These are phyloP conservation scores for Lactuca saligna DNA, from an alignment of 129 eudicot genomes.

Conservation along the genomic window DNA sequence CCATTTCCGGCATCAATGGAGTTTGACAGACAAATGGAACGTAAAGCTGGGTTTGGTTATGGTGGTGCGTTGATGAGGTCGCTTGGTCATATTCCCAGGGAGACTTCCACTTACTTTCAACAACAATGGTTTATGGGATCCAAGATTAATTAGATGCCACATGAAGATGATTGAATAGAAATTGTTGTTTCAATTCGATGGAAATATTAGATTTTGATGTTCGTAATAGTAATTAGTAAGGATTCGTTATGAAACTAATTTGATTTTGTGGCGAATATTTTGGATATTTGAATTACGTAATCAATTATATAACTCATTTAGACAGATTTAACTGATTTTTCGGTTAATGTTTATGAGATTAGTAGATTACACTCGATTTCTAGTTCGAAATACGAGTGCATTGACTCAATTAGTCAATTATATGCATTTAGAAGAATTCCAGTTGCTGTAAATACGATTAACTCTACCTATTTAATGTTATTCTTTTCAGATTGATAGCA, in stretches of 20 bases:
- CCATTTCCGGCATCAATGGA: background rate
- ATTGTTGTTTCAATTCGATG: too few species aligned
- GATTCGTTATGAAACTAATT: background rate
- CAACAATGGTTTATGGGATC: background rate
- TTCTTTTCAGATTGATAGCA: too few species aligned
- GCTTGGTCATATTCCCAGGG: background rate
- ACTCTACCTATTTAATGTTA: too few species aligned
- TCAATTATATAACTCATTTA: background rate
- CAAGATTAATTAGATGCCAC: too few species aligned
- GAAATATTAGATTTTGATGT: too few species aligned
- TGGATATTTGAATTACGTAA: background rate
- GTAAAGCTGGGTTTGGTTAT: background rate
- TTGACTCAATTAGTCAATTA: too few species aligned
- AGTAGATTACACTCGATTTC: too few species aligned
- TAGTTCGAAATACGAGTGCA: too few species aligned
- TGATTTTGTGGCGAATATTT: background rate
- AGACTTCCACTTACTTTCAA: background rate
- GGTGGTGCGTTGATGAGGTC: conserved; percentile 15
- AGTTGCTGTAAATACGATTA: too few species aligned
- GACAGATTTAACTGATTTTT: background rate
- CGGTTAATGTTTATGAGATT: background rate
- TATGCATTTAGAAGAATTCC: too few species aligned
- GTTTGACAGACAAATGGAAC: background rate
- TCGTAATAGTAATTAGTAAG: background rate
- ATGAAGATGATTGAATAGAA: too few species aligned